phyloP scores from a whole-genome alignment of 495 filamentous ascomycete species.

The Penicillium crystallinum region DNA sequence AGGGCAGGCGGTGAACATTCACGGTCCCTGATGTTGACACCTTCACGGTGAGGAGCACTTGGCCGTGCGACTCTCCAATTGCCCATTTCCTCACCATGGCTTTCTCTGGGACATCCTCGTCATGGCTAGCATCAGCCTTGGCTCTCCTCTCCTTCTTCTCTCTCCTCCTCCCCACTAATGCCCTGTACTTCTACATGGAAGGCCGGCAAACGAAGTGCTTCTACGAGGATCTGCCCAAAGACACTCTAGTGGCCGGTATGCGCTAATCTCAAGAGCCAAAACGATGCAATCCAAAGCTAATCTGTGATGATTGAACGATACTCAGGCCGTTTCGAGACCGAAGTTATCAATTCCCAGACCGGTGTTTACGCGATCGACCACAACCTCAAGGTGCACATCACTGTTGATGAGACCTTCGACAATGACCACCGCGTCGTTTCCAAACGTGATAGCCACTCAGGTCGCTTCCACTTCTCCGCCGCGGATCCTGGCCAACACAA shows the following conservation, averaged over 20 bases:
- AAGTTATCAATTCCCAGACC: conserved; percentile 63
- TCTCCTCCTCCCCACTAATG: conserved; percentile 58
- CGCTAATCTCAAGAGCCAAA: neutral
- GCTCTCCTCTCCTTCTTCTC: conserved; percentile 37
- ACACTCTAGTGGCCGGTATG: conserved; percentile 88
- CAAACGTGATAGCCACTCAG: conserved; percentile 68
- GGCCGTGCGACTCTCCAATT: conserved; percentile 12
- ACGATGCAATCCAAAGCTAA: neutral
- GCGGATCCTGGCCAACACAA: conserved; percentile 90
- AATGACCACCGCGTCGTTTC: conserved; percentile 94
- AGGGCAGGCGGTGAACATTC: conserved; percentile 20
- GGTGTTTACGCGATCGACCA: conserved; percentile 63
- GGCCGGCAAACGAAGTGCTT: conserved; percentile 70
- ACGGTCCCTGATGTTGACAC: conserved; percentile 15
- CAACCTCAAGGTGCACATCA: conserved; percentile 76
- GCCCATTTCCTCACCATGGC: conserved; percentile 24
- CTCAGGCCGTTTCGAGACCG: conserved; percentile 74
- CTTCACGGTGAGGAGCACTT: conserved; percentile 12
- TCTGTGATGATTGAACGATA: neutral
- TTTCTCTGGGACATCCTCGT: conserved; percentile 29
- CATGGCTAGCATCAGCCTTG: conserved; percentile 38
- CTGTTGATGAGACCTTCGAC: conserved; percentile 95
- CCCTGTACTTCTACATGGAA: conserved; percentile 95
- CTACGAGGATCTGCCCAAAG: conserved; percentile 97
- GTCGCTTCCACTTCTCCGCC: conserved; percentile 94